These are phyloP conservation scores for Lentinus tigrinus DNA, from an alignment of 768 basidiomycete genomes.

Conservation along the genomic window DNA sequence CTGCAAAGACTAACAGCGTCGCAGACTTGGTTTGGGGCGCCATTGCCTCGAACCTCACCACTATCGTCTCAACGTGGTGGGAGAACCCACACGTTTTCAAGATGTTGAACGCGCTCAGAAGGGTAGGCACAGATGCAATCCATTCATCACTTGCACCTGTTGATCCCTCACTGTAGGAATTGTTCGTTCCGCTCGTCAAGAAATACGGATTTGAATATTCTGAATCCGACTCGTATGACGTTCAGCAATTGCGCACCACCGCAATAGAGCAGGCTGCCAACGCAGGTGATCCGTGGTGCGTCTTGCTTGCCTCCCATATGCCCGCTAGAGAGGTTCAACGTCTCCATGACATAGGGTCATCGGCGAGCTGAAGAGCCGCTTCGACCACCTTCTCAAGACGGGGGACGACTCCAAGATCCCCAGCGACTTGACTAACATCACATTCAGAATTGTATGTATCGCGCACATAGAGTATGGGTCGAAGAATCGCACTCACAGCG, in stretches of 20 bases:
- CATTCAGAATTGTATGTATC: slow-evolving; percentile 38
- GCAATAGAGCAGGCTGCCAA: slow-evolving; percentile 60
- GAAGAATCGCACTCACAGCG: not conserved
- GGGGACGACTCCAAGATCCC: slow-evolving; percentile 79
- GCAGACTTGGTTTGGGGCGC: slow-evolving; percentile 84
- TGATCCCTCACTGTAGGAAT: not conserved
- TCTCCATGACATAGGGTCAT: slow-evolving; percentile 53
- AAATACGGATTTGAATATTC: slow-evolving; percentile 77
- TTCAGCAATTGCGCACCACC: slow-evolving; percentile 68
- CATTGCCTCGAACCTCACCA: slow-evolving; percentile 54
- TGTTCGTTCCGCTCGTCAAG: slow-evolving; percentile 60
- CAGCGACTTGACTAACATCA: slow-evolving; percentile 66
- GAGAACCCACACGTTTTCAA: slow-evolving; percentile 59
- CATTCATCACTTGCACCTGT: not conserved
- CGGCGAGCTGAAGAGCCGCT: slow-evolving; percentile 67
- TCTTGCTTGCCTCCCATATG: not conserved
- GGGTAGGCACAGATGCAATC: slow-evolving; percentile 39
- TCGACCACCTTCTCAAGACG: slow-evolving; percentile 65
- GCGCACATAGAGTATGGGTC: not conserved
- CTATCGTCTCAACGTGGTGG: slow-evolving; percentile 76
- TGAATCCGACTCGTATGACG: slow-evolving; percentile 63
- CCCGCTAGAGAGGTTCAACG: not conserved
- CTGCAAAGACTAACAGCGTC: not conserved
- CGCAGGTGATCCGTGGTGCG: slow-evolving; percentile 42
- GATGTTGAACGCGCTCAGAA: slow-evolving; percentile 57